Base-by-base conservation (phyloP, 2,329 filamentous ascomycete genomes). In the Exophiala sp. region DNA sequence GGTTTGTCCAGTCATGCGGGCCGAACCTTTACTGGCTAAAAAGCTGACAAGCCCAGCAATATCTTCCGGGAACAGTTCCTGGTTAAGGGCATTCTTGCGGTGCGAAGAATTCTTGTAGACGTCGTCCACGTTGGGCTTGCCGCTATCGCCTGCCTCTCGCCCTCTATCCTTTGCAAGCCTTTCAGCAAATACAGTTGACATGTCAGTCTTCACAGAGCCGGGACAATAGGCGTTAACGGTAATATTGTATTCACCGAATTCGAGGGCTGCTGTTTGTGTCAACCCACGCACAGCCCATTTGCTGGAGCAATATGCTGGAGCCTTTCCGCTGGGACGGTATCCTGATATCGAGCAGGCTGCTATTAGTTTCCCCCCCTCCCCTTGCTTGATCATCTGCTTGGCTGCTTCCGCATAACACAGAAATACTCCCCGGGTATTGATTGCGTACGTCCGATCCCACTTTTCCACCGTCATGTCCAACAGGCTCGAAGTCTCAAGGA, bases 111-210 rank as follows among this genome's bases (percentile, higher is more conserved):
- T 10, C 64, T 77, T 75, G 49, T 84, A 79, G 0, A 70, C 69
- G 0, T 78, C 82, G 1, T 67, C 72, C 50, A n/a, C n/a, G n/a
- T n/a, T n/a, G n/a, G n/a, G n/a, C n/a, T n/a, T n/a, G n/a, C n/a
- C n/a, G n/a, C n/a, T n/a, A n/a, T n/a, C n/a, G n/a, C n/a, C n/a
- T n/a, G n/a, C n/a, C n/a, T n/a, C n/a, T n/a, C n/a, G n/a, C n/a
- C n/a, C n/a, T n/a, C n/a, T n/a, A n/a, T 73, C 73, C 64, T 79
- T 73, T 0, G 76, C 79, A 21, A 85, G 55, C 50, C 78, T 78
- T 54, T 80, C 78, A 57, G 87, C 85, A 50, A 88, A 86, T 2
- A 81, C 64, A 39, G 86, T 83, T 84, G 84, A 88, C 83, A 87
- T 87, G 0, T 74, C 72, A 0, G 83, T 87, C 0, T 78, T 81